Percentiles rank a stretch among this genome's conserved stretches.
These are phyloP conservation scores for Fusarium dlaminii DNA, from an alignment of 2,329 filamentous ascomycete species.

Conservation along the genomic window DNA sequence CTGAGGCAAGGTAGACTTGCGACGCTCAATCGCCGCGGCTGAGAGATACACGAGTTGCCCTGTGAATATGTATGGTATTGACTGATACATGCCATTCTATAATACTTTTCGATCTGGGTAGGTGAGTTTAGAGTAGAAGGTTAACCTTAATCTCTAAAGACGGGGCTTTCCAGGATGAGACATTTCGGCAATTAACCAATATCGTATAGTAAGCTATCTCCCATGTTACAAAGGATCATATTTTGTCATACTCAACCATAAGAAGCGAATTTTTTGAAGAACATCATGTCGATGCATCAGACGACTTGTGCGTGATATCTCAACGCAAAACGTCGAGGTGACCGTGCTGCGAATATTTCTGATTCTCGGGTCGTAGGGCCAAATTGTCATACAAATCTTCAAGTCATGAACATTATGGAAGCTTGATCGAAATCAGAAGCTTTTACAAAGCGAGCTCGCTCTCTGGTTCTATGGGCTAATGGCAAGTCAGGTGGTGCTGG, in stretches of 20 bases:
- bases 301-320: neutral
- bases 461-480: neutral
- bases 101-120: no score
- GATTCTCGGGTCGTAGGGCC: neutral
- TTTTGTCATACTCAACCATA: neutral
- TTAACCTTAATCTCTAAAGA: neutral
- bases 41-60: neutral
- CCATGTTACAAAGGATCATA: neutral
- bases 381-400: neutral
- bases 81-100: neutral
- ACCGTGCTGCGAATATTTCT: neutral
- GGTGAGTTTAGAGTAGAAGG: no score
- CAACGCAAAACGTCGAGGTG: neutral
- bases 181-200: neutral
- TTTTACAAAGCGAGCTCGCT: neutral
- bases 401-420: neutral
- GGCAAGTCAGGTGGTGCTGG: neutral
- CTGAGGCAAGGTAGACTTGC: rapidly evolving
- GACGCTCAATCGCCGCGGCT: rapidly evolving
- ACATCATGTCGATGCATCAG: neutral
- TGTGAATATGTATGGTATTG: neutral
- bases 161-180: neutral
- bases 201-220: rapidly evolving
- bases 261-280: neutral
- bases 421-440: neutral